Base-by-base conservation (phyloP, 1,284 basidiomycete species). In the Puccinia novopanici region DNA sequence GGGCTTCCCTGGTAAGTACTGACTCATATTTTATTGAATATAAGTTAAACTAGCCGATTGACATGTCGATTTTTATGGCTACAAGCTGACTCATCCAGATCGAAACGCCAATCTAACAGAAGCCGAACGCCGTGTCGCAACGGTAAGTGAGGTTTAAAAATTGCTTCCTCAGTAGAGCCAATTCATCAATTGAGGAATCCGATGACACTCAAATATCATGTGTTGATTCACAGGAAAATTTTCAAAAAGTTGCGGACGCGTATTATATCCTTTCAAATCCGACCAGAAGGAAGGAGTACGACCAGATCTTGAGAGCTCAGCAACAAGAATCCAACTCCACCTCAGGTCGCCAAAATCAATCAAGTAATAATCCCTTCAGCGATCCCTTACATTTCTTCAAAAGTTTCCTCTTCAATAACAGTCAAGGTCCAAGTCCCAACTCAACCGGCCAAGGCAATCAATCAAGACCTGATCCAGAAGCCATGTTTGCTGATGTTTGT, bases 241-340 rank as follows among this genome's bases (percentile, higher is more conserved):
- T 85, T 83, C 83, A 85, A 83, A 81, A 86, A 83, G 91, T 98
- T 81, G 94, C 95, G 72, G 95, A 98, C 87, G 95, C 95, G 13
- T 98, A 98, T 87, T 98, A 95, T 86, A 93, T 97, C 10, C 90
- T 98, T 37, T 95, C 93, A 0, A 93, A 98, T 86, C 86, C 90
- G 1, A 84, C 82, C 22, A 88, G 90, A 59, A 88, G 94, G 75
- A 89, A 92, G 76, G 95, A 98, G 86, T 98, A 98, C 84, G 94
- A 95, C 84, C 85, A 22, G 50, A 84, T 87, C 55, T 89, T 90
- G 83, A 89, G 86, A 79, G 89, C 89, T n/a, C n/a, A n/a, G 17
- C 87, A 86, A 37, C 57, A 52, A 54, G 40, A 54, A 54, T 71
- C 68, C 3, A 34, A 27, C 83, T 48, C 85, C 48, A 89, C 92